phyloP scores from a whole-genome alignment of 345 rosid species.

The Syzygium aromaticum region DNA sequence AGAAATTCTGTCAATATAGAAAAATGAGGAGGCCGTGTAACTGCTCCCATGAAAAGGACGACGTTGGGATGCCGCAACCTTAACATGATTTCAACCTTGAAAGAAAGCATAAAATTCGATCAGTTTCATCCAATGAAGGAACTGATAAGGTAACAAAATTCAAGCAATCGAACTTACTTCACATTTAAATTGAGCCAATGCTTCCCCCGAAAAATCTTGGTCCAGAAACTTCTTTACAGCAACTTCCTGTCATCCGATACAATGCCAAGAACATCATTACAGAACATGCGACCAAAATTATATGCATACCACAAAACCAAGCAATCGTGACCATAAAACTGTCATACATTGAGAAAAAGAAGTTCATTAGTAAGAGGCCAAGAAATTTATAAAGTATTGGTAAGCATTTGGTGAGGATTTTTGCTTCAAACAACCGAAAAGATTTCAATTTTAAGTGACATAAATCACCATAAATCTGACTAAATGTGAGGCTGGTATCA shows the following conservation, averaged over 20 bases:
- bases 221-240: constrained; percentile 92
- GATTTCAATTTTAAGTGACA: not conserved
- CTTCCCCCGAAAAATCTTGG: constrained; percentile 92
- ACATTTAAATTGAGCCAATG: constrained; percentile 76
- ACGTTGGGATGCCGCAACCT: constrained; percentile 95
- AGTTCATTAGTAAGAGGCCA: not conserved
- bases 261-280: not conserved
- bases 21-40: constrained; percentile 79
- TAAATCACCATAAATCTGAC: not conserved
- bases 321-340: not conserved
- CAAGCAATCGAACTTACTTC: constrained; percentile 47
- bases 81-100: constrained; percentile 89
- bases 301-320: not conserved
- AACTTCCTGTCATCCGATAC: constrained; percentile 67
- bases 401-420: not conserved
- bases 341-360: not conserved
- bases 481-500: not conserved
- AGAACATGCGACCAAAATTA: not conserved
- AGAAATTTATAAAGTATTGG: not conserved
- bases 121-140: not conserved
- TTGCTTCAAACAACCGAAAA: not conserved
- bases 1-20: constrained; percentile 96
- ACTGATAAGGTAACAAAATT: not conserved
- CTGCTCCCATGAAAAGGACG: constrained; percentile 99
- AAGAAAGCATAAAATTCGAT: not conserved